These are phyloP conservation scores for Alternaria solani DNA, from an alignment of 2,329 filamentous ascomycete genomes.

Conservation along the genomic window DNA sequence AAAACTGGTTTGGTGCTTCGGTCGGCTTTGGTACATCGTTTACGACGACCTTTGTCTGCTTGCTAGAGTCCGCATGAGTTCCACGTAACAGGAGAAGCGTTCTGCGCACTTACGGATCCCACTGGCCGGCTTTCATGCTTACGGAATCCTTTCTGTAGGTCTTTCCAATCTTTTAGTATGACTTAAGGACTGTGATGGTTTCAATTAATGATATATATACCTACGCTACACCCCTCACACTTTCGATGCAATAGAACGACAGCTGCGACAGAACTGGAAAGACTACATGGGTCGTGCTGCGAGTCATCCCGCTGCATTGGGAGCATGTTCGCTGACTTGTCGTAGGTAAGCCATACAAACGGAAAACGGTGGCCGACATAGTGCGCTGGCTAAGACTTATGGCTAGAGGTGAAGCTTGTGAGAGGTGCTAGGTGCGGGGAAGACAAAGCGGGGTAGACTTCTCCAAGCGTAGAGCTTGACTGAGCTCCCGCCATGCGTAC, in stretches of 20 bases:
- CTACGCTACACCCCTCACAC: neutral
- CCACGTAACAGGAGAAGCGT: neutral
- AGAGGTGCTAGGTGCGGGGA: neutral
- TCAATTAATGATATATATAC: neutral
- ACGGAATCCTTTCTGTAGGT: neutral
- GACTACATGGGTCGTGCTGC: constrained; percentile 1
- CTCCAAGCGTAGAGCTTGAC: neutral
- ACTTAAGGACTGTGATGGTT: neutral
- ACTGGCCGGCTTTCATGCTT: constrained; percentile 17
- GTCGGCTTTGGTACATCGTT: constrained; percentile 39
- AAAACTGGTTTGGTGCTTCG: constrained; percentile 35
- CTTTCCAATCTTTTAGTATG: neutral
- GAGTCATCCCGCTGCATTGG: neutral
- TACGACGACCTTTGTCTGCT: constrained; percentile 40
- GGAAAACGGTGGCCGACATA: constrained; percentile 1
- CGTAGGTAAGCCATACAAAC: neutral
- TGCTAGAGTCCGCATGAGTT: constrained; percentile 13
- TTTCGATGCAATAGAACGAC: neutral
- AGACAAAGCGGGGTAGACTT: neutral
- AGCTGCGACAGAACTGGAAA: constrained; percentile 3
- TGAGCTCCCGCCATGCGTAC: neutral
- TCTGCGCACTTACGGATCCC: constrained; percentile 7
- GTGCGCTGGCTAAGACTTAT: neutral
- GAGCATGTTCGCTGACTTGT: constrained; percentile 4
- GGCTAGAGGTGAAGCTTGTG: neutral